Evolutionary conservation across 1,284 basidiomycete genomes (phyloP), one percentile per base, ranked within the genome.

Genomic region (Mycena citricolor): DNA sequence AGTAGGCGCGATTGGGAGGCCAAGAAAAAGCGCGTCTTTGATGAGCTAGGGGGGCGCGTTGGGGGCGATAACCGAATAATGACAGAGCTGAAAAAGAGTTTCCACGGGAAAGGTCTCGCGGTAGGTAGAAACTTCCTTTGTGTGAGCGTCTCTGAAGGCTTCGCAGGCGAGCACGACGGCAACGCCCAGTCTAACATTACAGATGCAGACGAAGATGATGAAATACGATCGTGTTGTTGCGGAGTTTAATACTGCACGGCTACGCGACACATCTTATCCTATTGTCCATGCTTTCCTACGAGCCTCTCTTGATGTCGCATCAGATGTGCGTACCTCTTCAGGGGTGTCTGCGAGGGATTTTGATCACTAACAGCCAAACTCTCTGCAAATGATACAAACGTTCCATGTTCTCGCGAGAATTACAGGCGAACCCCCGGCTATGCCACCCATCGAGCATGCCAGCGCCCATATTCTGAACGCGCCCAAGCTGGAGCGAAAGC

Each of bases 161-260:
- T n/a, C n/a, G n/a, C n/a, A n/a, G n/a, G n/a, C n/a, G n/a, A n/a
- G n/a, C n/a, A n/a, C n/a, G n/a, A n/a, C n/a, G n/a, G 67, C 69
- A 14, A 67, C 73, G 3, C 77, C 82, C 1, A 77, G 73, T 47
- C 68, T 83, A 17, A 81, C 74, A 16, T 63, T 88, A 37, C 83
- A 88, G 56, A 86, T 91, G 78, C 94, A 95, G 66, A 85, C 79
- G 62, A 92, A 92, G 68, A 94, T 95, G 91, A 90, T 94, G 81
- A 83, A 82, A n/a, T 97, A 95, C 62, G 89, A 92, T 65, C 80
- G 81, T 44, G 83, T 90, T 23, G 72, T 95, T 31, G 68, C 76
- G 13, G 80, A 87, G 24, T 66, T 93, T 35, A 94, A 91, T 62
- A 68, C 78, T 35, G 77, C 88, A 6, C 72, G 90, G 33, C 69